Conservation (phyloP, 495 filamentous ascomycete species). For the Tuber magnatum region DNA sequence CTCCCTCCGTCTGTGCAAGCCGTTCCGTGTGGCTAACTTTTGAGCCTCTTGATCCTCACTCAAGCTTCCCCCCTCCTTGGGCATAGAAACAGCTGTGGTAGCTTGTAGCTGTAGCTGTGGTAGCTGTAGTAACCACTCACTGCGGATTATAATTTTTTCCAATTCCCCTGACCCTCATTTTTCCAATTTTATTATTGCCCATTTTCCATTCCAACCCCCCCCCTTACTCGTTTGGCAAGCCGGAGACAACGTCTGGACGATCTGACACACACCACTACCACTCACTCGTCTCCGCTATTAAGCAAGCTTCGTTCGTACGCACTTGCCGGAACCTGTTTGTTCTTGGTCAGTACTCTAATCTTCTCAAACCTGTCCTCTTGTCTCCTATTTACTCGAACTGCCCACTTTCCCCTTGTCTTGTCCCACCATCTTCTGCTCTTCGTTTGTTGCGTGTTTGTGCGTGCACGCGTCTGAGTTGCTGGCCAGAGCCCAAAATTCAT, state of each 20-base stretch:
- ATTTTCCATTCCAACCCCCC: slow-evolving; percentile 18
- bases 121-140: slow-evolving; percentile 25
- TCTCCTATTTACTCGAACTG: slow-evolving; percentile 30
- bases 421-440: slow-evolving; percentile 14
- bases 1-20: slow-evolving; percentile 35
- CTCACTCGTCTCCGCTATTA: slow-evolving; percentile 35
- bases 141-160: slow-evolving; percentile 24
- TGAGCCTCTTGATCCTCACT: slow-evolving; percentile 36
- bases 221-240: slow-evolving; percentile 38
- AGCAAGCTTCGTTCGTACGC: slow-evolving; percentile 30
- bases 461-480: slow-evolving; percentile 33
- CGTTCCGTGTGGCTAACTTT: slow-evolving; percentile 38
- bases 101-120: slow-evolving; percentile 37
- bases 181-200: slow-evolving; percentile 14
- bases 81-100: slow-evolving; percentile 38
- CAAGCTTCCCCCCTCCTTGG: slow-evolving; percentile 35
- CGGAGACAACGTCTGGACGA: slow-evolving; percentile 37
- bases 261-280: slow-evolving; percentile 35
- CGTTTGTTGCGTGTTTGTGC: slow-evolving; percentile 20
- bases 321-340: slow-evolving; percentile 38
- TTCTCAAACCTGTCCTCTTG: slow-evolving; percentile 30
- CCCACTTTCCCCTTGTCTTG: slow-evolving; percentile 26
- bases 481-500: slow-evolving; percentile 27
- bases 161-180: slow-evolving; percentile 35
- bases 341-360: slow-evolving; percentile 37